phyloP scores from a whole-genome alignment of 768 basidiomycete genomes.

The Lactifluus subvellereus region DNA sequence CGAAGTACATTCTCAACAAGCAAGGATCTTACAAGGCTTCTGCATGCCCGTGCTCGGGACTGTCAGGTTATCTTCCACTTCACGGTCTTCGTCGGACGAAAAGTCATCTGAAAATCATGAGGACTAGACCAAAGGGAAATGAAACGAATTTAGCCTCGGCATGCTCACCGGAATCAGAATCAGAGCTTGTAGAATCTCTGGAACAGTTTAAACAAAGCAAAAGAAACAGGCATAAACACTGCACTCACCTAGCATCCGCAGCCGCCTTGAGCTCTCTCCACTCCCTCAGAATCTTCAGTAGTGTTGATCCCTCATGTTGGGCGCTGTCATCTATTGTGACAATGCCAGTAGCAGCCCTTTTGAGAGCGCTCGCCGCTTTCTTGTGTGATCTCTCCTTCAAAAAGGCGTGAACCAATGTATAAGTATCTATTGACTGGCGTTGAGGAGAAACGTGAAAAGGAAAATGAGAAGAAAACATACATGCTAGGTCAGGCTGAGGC shows the following conservation, averaged over 20 bases:
- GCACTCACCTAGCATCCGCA: constrained; percentile 17
- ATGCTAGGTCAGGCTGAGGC: neutral
- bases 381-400: constrained; percentile 56
- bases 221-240: neutral
- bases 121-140: neutral
- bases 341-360: constrained; percentile 61
- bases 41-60: constrained; percentile 3
- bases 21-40: constrained; percentile 11
- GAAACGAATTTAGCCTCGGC: constrained; percentile 3
- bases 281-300: constrained; percentile 60
- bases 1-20: constrained; percentile 2
- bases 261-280: constrained; percentile 43
- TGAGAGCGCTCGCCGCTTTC: constrained; percentile 69
- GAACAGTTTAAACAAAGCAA: neutral
- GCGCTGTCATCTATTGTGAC: constrained; percentile 55
- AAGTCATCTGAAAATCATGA: constrained; percentile 15
- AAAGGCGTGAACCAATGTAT: constrained; percentile 72
- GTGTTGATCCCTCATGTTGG: constrained; percentile 41
- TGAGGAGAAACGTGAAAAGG: neutral
- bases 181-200: constrained; percentile 21
- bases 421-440: constrained; percentile 47
- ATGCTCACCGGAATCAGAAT: constrained; percentile 23
- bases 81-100: constrained; percentile 19
- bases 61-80: neutral
- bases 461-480: neutral